Base-by-base conservation (phyloP, 768 basidiomycete genomes). In the Mycena maculata region DNA sequence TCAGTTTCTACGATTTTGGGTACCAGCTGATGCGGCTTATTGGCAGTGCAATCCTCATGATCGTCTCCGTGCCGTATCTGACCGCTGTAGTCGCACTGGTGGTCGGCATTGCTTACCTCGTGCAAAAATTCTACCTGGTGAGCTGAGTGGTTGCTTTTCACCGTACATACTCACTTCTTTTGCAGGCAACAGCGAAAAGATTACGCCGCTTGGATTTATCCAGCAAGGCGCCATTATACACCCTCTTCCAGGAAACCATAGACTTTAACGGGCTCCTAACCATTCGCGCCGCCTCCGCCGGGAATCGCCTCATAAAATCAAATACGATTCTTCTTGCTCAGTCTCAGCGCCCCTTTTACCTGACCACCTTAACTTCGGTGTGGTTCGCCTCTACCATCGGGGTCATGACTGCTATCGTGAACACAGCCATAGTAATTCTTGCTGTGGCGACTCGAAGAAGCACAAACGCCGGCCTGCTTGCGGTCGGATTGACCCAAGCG, bases 271-370 rank as follows among this genome's bases (percentile, higher is more conserved):
- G 55, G 2, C 63, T 90, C 9, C 84, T 87, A 3, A 85, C 85
- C 1, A 78, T 92, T 22, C 91, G 91, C 73, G 85, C 88, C 3
- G 88, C 90, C 67, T 91, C 90, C 76, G 86, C 88, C 4, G 90
- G 91, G 76, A 86, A 87, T 1, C 79, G 90, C 36, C 36, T 63
- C 11, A 47, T 28, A 2, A 27, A 56, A 25, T 45, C 49, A 27
- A 68, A 58, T 31, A 57, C 60, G 4, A 52, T 53, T 5, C 55
- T 68, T 22, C 48, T 68, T 4, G 52, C 61, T 36, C 48, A 30
- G 9, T 63, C 61, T 9, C 67, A 68, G 41, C 48, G 31, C 16
- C 61, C 61, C 1, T 68, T 68, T 27, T 68, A 68, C 58, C 20
- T 68, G 22, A 58, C 54, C 16, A 63, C 54, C 1, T 41, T 62